Base-by-base conservation (phyloP, 2,329 filamentous ascomycete genomes). In the Tympanopsis confertula region DNA sequence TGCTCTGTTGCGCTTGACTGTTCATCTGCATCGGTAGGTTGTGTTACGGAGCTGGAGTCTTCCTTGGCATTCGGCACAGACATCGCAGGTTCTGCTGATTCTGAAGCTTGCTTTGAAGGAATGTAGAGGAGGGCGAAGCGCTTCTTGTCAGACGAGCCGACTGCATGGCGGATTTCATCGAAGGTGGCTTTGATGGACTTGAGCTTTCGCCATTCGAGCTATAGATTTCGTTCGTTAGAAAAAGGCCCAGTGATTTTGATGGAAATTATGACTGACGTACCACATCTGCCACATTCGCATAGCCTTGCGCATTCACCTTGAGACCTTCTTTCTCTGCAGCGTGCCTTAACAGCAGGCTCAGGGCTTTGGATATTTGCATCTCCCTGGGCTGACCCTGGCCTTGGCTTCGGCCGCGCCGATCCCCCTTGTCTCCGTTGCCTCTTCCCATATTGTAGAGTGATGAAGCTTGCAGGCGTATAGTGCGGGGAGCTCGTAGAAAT, bases 251-350 rank as follows among this genome's bases (percentile, higher is more conserved):
- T n/a, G n/a, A n/a, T n/a, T n/a, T n/a, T n/a, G n/a, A n/a, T n/a
- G n/a, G n/a, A n/a, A n/a, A n/a, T n/a, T n/a, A n/a, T n/a, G n/a
- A n/a, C n/a, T 7, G 7, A 15, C 30, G 17, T 33, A 33, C 30
- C 30, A 33, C 30, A 18, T 33, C 30, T 7, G 30, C 7, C 30
- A 33, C 30, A 18, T 33, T 33, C 12, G 30, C 30, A 33, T 33
- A 33, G 7, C 30, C 30, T 17, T 33, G 30, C 7, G 30, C 12
- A 33, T 33, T 15, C 30, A 33, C 17, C 15, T 33, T 33, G 10
- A 33, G 30, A 18, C 30, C 30, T 17, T 33, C 30, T 7, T 17
- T 10, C 30, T 33, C 30, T 10, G 30, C 30, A 7, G 30, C 30
- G 17, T 33, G 30, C 7, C 30, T 10, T 10, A 33, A 17, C 7